Percentiles rank a stretch among this genome's conserved stretches.
Conservation (phyloP, 148 eudicot species). For the Polygonum maritimum region DNA sequence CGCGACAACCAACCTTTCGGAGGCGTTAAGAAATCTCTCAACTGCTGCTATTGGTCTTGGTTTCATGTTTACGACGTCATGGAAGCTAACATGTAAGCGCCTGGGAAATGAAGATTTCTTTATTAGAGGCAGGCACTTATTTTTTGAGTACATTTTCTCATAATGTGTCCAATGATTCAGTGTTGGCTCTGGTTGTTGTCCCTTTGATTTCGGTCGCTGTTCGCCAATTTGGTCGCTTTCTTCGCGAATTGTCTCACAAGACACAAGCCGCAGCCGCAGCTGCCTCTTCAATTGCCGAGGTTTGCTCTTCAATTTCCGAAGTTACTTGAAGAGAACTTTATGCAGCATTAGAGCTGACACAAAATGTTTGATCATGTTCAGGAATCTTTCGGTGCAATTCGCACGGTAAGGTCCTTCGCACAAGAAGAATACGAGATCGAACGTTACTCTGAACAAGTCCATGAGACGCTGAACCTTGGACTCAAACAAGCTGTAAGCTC, state of each 20-base stretch:
- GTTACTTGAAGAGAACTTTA: background rate
- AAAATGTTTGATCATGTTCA: slow-evolving; percentile 14
- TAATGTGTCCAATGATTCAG: slow-evolving; percentile 19
- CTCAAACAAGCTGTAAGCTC: slow-evolving; percentile 76
- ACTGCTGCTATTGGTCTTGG: slow-evolving; percentile 74
- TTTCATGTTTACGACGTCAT: slow-evolving; percentile 78
- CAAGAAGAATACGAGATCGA: slow-evolving; percentile 58
- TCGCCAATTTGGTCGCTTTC: slow-evolving; percentile 72
- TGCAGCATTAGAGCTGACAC: background rate
- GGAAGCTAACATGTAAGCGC: slow-evolving; percentile 77
- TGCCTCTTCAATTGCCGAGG: slow-evolving; percentile 94
- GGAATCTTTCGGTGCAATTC: slow-evolving; percentile 93
- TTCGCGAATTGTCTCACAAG: slow-evolving; percentile 78
- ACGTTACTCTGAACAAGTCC: slow-evolving; percentile 80
- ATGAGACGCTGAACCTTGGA: slow-evolving; percentile 74
- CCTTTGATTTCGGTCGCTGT: slow-evolving; percentile 72
- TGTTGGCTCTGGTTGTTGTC: slow-evolving; percentile 72
- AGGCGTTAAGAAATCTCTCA: slow-evolving; percentile 65
- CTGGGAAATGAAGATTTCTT: background rate
- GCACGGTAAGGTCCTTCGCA: slow-evolving; percentile 91
- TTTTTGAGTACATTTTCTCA: background rate
- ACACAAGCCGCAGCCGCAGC: slow-evolving; percentile 97
- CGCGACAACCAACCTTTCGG: slow-evolving; percentile 89
- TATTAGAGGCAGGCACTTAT: background rate
- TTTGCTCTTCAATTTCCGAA: slow-evolving; percentile 14